A percentile compares a stretch with the other conserved stretches of the same genome.
These are phyloP conservation scores for Diaporthe sp. DNA, from an alignment of 2,329 filamentous ascomycete species.

Conservation along the genomic window DNA sequence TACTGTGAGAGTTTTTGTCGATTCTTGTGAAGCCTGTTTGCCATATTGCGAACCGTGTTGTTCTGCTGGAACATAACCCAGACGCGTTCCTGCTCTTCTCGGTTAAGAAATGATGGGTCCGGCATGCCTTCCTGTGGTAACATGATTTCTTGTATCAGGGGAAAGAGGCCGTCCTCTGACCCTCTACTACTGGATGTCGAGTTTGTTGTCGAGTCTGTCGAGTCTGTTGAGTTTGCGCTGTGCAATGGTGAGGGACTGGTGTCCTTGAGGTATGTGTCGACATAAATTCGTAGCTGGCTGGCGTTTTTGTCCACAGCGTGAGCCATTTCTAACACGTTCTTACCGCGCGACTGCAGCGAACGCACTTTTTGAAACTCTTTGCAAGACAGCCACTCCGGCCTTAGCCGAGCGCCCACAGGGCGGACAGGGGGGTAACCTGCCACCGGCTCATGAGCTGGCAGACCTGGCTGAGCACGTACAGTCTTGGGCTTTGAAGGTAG, in stretches of 20 bases:
- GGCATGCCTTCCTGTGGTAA: not conserved
- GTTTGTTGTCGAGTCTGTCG: not conserved
- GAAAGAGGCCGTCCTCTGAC: not conserved
- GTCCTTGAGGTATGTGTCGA: not conserved
- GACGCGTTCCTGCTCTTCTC: not conserved
- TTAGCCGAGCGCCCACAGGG: not conserved
- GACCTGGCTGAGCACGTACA: not conserved
- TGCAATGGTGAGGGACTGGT: not conserved
- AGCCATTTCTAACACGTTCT: not conserved
- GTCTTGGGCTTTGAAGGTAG: not conserved
- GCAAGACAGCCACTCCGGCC: not conserved
- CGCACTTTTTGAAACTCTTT: not conserved
- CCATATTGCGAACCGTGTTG: not conserved
- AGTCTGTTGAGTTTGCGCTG: not conserved
- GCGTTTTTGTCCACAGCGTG: not conserved
- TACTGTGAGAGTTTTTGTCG: not conserved
- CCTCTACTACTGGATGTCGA: not conserved
- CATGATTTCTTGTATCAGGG: not conserved
- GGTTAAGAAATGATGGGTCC: not conserved
- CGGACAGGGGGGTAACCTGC: not conserved
- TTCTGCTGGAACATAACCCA: conserved; percentile 7
- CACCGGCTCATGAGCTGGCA: not conserved
- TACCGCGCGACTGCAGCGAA: not conserved
- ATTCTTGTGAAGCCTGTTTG: not conserved
- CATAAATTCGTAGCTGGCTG: not conserved